Evolutionary conservation across 1,139 yeast genomes (phyloP), one percentile per base, ranked within the genome.

Genomic region (Arxiozyma bovina): DNA sequence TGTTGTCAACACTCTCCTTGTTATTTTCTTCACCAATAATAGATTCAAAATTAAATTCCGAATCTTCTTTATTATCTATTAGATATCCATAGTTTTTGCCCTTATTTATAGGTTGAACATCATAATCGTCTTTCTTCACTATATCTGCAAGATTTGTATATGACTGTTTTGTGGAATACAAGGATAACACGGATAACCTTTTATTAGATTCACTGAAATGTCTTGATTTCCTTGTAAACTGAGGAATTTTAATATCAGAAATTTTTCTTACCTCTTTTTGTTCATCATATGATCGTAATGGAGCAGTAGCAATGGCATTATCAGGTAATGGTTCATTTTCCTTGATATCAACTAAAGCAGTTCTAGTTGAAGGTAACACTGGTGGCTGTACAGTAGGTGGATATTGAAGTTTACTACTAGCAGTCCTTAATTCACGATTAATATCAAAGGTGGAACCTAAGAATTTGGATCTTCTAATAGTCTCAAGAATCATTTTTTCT

Each of bases 91-190:
- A 45, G 20, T 21, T 42, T 22, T 57, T 60, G n/a, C 62, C 55
- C 15, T 60, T 57, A 27, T 53, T 57, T 34, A 9, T 6, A n/a
- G 30, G 25, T 40, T 53, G 15, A 25, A 45, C 30, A 40, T 47
- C 54, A 20, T 54, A 38, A 23, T 73, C 73, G 15, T 51, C 25
- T 23, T 53, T 52, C 52, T 75, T 76, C 58, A 83, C 68, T 52
- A 81, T 77, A 11, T 82, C 76, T 54, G 78, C 80, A 65, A 85
- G 74, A 64, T 85, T 84, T 47, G 77, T 78, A 61, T 79, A 84
- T 0, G 89, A 82, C 54, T 77, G 81, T 58, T 78, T 82, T 3
- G 90, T 81, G 1, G 90, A 84, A 61, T 83, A 82, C 70, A 84
- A 73, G 0, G 90, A 83, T 53, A 85, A 70, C 12, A 85, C 86